Base-by-base conservation (phyloP, 2,329 filamentous ascomycete genomes). In the Herpotrichia juniperi region DNA sequence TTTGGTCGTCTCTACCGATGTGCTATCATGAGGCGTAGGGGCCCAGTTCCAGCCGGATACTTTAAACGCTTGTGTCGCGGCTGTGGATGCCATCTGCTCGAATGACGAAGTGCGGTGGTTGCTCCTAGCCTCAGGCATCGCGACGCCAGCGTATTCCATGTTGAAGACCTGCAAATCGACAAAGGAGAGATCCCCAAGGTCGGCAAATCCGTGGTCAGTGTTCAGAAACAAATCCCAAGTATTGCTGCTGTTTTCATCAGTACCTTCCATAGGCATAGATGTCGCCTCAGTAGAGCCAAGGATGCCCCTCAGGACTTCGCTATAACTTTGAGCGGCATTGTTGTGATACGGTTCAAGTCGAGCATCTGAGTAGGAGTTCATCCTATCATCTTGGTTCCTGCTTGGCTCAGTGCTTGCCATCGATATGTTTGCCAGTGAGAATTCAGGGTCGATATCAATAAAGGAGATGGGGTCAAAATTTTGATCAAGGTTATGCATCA, bases 71-170 rank as follows among this genome's bases (percentile, higher is more conserved):
- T 39, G 35, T 39, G 35, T 39, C 19, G 35, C 35, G 8, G 35
- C 35, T 39, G 35, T 39, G 35, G 11, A 39, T 39, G 19, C 35
- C 35, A 39, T 17, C 19, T 39, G 35, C 35, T 39, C 35, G 19
- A 39, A 39, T 39, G 35, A 11, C 8, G 35, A 39, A 39, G 19
- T 39, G 8, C 8, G 12, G 9, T 17, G 35, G 8, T 11, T 9
- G 12, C 35, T 17, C 8, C 16, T 8, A 10, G 35, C 12, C 9
- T 39, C 10, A 39, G 19, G 35, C 19, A 14, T 11, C 35, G 16
- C 16, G 16, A 39, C 12, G 16, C 19, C 35, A 17, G 19, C 12
- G 16, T 17, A 8, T 17, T 39, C 35, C 16, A 39, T 39, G 16
- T 17, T 17, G 16, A 39, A 39, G 19, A 14, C 16, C 9, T 39